A percentile compares a stretch with the other conserved stretches of the same genome.
These are phyloP conservation scores for Blastomyces parvus DNA, from an alignment of 2,329 filamentous ascomycete genomes.

Conservation along the genomic window DNA sequence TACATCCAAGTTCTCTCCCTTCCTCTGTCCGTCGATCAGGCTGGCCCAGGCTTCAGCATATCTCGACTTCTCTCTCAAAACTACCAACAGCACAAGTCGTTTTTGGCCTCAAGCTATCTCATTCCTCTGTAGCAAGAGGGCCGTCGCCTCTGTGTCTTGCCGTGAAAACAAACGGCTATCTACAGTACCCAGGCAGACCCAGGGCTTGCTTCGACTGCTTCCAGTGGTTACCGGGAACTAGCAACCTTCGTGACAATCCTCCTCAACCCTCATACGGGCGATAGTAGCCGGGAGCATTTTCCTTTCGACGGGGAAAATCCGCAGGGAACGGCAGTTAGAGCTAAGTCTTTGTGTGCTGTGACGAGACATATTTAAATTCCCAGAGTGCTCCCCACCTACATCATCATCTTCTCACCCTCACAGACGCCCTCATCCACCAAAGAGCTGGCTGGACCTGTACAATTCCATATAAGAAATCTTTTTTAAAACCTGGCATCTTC, in stretches of 20 bases:
- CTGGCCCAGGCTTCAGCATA: background rate
- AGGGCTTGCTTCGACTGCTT: background rate
- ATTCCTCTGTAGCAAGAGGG: background rate
- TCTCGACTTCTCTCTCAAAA: background rate
- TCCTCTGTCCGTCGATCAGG: background rate
- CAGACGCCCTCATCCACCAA: background rate
- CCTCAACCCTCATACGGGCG: background rate
- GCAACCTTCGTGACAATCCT: background rate
- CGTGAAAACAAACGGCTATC: background rate
- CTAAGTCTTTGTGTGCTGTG: background rate
- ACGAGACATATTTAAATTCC: slow-evolving; percentile 1
- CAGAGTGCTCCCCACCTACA: background rate
- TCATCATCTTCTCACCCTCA: background rate
- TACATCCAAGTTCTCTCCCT: background rate
- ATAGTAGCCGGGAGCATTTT: background rate
- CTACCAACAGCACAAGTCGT: background rate
- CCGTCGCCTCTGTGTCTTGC: background rate
- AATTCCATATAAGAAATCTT: background rate
- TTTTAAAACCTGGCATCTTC: background rate
- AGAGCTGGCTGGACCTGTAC: background rate
- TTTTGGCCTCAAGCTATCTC: background rate
- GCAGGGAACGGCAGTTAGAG: background rate
- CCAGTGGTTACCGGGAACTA: background rate
- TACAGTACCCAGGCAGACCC: background rate
- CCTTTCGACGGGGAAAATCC: background rate